A percentile compares a stretch with the other conserved stretches of the same genome.
Conservation (phyloP, 31 red algal species). For the Odonthalia washingtoniensis region DNA sequence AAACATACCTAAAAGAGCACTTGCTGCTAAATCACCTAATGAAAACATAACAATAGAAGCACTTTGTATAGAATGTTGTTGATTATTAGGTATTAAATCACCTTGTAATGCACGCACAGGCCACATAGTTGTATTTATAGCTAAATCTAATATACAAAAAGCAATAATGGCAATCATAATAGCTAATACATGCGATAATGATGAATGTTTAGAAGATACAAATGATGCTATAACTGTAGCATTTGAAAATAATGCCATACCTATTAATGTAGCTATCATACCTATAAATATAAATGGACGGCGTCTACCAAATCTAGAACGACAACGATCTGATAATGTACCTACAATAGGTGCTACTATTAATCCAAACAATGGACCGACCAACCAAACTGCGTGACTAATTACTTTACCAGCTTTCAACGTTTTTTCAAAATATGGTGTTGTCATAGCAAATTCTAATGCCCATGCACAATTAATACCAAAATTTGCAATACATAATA, state of each 20-base stretch:
- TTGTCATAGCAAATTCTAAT: slow-evolving; percentile 52
- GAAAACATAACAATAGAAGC: slow-evolving; percentile 61
- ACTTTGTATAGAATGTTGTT: slow-evolving; percentile 73
- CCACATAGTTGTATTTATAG: slow-evolving; percentile 80
- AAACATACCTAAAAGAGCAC: slow-evolving; percentile 49
- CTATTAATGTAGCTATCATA: slow-evolving; percentile 50
- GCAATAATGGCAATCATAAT: slow-evolving; percentile 56
- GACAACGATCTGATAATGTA: slow-evolving; percentile 57
- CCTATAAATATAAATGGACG: slow-evolving; percentile 79
- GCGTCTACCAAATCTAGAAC: slow-evolving; percentile 62
- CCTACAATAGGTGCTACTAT: slow-evolving; percentile 82
- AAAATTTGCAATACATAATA: slow-evolving; percentile 56
- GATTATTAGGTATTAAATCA: slow-evolving; percentile 63
- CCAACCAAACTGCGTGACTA: slow-evolving; percentile 68
- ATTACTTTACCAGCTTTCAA: slow-evolving; percentile 44
- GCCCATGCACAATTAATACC: slow-evolving; percentile 60
- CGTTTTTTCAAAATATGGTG: slow-evolving; percentile 50
- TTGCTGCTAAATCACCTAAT: slow-evolving; percentile 64
- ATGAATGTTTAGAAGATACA: background rate
- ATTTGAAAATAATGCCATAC: slow-evolving; percentile 66
- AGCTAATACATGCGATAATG: background rate
- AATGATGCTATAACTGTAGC: slow-evolving; percentile 38
- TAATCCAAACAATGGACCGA: slow-evolving; percentile 74
- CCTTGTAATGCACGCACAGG: slow-evolving; percentile 80
- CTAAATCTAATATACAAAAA: slow-evolving; percentile 76